Conservation (phyloP, 2,329 filamentous ascomycete genomes). For the Leptographium lundbergii region DNA sequence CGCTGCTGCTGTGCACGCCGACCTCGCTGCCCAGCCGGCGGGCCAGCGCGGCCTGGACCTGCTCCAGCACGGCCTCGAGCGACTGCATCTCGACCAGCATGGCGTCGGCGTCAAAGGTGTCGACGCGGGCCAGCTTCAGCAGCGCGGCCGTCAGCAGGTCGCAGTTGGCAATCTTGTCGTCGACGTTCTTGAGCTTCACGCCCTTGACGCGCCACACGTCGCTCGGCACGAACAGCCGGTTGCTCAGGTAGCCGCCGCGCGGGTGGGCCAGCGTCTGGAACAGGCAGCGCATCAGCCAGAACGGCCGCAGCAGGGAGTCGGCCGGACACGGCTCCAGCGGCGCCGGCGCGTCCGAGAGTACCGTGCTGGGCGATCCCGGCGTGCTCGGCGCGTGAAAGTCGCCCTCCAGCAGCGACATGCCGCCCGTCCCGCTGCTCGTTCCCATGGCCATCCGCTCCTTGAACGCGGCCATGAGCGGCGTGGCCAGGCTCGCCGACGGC, state of each 20-base stretch:
- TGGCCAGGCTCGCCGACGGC: conserved; percentile 55
- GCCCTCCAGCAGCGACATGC: conserved; percentile 72
- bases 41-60: conserved; percentile 60
- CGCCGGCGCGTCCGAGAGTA: conserved; percentile 53
- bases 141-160: conserved; percentile 84
- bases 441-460: conserved; percentile 32
- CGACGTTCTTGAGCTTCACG: conserved; percentile 80
- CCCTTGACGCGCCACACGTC: conserved; percentile 92
- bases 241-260: conserved; percentile 82
- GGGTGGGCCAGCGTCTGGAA: conserved; percentile 89
- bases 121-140: conserved; percentile 68
- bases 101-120: conserved; percentile 82
- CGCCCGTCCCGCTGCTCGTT: conserved; percentile 47
- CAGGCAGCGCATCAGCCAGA: conserved; percentile 93
- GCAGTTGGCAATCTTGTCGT: conserved; percentile 88
- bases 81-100: conserved; percentile 89
- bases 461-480: conserved; percentile 52
- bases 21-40: conserved; percentile 93
- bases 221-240: conserved; percentile 78
- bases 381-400: conserved; percentile 58
- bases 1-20: conserved; percentile 61
- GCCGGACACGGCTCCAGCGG: conserved; percentile 85
- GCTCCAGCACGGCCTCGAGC: conserved; percentile 74
- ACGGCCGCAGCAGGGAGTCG: conserved; percentile 79
- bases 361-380: conserved; percentile 50